Base-by-base conservation (phyloP, 148 eudicot species). In the Rhododendron vialii region DNA sequence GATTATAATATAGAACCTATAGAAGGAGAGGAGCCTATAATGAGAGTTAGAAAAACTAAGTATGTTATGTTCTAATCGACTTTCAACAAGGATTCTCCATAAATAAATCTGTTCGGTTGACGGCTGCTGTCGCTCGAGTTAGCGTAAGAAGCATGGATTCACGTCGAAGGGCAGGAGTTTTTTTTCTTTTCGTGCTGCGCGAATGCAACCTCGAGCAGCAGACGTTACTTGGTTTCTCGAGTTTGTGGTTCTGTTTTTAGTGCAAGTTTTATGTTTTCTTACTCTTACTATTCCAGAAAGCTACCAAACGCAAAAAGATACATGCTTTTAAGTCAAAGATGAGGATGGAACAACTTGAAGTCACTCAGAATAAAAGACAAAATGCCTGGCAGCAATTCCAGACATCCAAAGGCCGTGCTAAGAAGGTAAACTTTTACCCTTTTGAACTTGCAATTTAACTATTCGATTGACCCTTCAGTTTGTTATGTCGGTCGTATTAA, bases 301-400 rank as follows among this genome's bases (percentile, higher is more conserved):
- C 92, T 83, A 85, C 98, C 41, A 97, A 97, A 87, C 93, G 95
- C 43, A 97, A 97, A 92, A 95, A 97, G 93, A 91, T 97, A 87
- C 99, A 97, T 85, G 91, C 98, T 35, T 97, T 97, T 47, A 97
- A 97, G 94, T 97, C 99, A 79, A 97, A 97, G 93, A 88, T 93
- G 90, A 92, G 99, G 67, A 81, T 88, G 82, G 99, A 97, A 86
- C 92, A 94, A 90, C 93, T 94, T 78, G 99, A 97, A 89, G 95
- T 97, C 65, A 87, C 96, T 65, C 99, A 97, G 86, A 95, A 97
- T 89, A 97, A 97, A 90, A 94, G 98, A 86, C 98, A 95, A 85
- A 97, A 97, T 90, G 96, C 99, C 15, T 97, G 99, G 99, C 98
- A 95, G 90, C 98, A 97, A 89, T 97, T 97, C 86, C 99, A 97